Percentiles rank a stretch among this genome's conserved stretches.
Conservation (phyloP, 306 rosid species). For the Cicer bijugum region DNA sequence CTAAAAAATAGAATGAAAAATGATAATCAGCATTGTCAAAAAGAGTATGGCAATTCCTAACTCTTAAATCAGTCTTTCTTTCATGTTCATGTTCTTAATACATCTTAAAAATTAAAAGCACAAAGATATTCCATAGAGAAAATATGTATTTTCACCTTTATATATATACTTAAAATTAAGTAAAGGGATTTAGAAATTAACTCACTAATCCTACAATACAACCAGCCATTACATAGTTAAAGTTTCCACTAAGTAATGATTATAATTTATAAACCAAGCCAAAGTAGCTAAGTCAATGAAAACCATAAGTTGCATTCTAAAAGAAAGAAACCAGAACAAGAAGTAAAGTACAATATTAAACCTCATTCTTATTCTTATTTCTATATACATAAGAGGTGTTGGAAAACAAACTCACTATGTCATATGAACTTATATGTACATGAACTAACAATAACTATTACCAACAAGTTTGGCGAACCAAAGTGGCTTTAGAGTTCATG, state of each 20-base stretch:
- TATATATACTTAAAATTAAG: neutral
- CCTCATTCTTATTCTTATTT: constrained; percentile 40
- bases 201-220: neutral
- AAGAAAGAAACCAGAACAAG: constrained; percentile 37
- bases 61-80: too few relatives aligned
- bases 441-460: constrained; percentile 38
- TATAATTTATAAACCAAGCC: neutral
- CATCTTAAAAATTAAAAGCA: neutral
- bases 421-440: constrained; percentile 39
- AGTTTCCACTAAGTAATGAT: neutral
- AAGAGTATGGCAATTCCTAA: too few relatives aligned
- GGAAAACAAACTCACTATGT: constrained; percentile 45
- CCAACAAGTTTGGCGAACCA: constrained; percentile 34
- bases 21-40: too few relatives aligned
- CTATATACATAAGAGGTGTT: constrained; percentile 36
- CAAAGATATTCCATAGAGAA: neutral
- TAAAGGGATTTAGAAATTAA: neutral
- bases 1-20: too few relatives aligned
- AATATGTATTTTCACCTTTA: neutral
- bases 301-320: constrained; percentile 30
- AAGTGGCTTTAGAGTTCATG: constrained; percentile 29
- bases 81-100: too few relatives aligned
- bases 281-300: neutral
- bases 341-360: constrained; percentile 42
- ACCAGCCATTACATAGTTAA: neutral